Evolutionary conservation across 1,139 yeast genomes (phyloP).

Genomic region (Nakaseomyces glabratus): DNA sequence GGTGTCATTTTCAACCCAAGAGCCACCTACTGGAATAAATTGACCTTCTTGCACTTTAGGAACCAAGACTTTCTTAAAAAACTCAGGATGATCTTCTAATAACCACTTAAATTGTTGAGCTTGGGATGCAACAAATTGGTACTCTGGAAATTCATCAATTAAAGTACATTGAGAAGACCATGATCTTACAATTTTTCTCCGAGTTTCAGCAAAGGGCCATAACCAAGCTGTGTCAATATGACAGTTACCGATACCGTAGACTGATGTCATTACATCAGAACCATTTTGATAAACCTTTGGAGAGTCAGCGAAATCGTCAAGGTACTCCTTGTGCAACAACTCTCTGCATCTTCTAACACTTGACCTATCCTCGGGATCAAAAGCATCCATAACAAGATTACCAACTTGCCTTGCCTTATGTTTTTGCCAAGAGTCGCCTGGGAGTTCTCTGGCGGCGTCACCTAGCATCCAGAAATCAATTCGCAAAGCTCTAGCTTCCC

Average conservation of each 20-base stretch:
- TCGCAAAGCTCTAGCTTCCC: slow-evolving; percentile 66
- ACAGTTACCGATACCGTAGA: slow-evolving; percentile 84
- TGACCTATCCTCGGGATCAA: slow-evolving; percentile 47
- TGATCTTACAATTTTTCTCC: slow-evolving; percentile 81
- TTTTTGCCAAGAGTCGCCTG: slow-evolving; percentile 69
- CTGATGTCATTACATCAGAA: slow-evolving; percentile 37
- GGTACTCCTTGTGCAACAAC: slow-evolving; percentile 47
- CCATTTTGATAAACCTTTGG: slow-evolving; percentile 47
- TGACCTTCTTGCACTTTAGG: slow-evolving; percentile 63
- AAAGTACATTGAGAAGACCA: slow-evolving; percentile 90
- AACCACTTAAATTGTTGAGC: slow-evolving; percentile 96
- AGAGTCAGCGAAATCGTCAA: slow-evolving; percentile 59
- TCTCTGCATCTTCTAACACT: slow-evolving; percentile 55
- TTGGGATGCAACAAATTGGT: slow-evolving; percentile 88
- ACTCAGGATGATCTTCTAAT: slow-evolving; percentile 71
- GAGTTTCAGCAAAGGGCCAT: slow-evolving; percentile 97
- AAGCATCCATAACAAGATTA: slow-evolving; percentile 71
- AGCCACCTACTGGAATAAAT: slow-evolving; percentile 87
- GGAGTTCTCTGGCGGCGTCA: slow-evolving; percentile 84
- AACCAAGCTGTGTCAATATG: slow-evolving; percentile 97
- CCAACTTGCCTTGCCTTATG: slow-evolving; percentile 72
- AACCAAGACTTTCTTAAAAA: slow-evolving; percentile 48
- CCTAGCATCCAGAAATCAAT: slow-evolving; percentile 83
- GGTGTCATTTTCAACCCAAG: slow-evolving; percentile 97
- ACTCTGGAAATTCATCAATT: slow-evolving; percentile 84